Percentiles rank a stretch among this genome's conserved stretches.
Evolutionary conservation across 1,284 basidiomycete species (phyloP).

Genomic region (Ganoderma sinense): DNA sequence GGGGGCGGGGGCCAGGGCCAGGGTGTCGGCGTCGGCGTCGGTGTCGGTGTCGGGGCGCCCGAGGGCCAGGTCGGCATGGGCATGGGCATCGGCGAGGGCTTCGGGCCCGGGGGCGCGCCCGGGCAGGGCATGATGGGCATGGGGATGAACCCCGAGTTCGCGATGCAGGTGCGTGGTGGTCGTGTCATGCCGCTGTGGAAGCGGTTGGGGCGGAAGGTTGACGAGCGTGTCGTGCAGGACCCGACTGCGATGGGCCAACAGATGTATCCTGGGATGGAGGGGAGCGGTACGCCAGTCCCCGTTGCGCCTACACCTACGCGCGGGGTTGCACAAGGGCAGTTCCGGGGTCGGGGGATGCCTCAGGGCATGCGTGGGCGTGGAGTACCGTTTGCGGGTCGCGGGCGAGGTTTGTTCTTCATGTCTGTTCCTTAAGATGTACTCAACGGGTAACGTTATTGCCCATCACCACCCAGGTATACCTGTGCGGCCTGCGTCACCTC

Average conservation of each 20-base stretch:
- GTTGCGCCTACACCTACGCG: conserved; percentile 41
- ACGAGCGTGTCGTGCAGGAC: conserved; percentile 38
- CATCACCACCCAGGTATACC: conserved; percentile 43
- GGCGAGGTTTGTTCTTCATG: conserved; percentile 44
- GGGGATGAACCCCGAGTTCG: conserved; percentile 44
- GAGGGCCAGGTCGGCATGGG: conserved; percentile 56
- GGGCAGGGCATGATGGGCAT: conserved; percentile 46
- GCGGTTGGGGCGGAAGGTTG: conserved; percentile 27
- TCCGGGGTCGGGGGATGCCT: conserved; percentile 62
- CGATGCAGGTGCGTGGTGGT: conserved; percentile 58
- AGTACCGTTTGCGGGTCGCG: conserved; percentile 43
- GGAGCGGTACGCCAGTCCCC: conserved; percentile 45
- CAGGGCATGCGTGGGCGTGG: conserved; percentile 41
- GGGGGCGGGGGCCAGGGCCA: conserved; percentile 30
- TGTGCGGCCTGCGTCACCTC: conserved; percentile 77
- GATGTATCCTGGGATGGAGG: conserved; percentile 65
- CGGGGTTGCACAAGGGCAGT: conserved; percentile 58
- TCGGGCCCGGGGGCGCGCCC: conserved; percentile 34
- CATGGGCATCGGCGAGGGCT: conserved; percentile 46
- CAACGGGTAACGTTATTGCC: neutral
- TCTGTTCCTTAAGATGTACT: conserved; percentile 28
- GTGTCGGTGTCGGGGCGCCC: conserved; percentile 4
- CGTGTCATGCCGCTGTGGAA: conserved; percentile 8
- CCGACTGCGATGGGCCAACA: conserved; percentile 53
- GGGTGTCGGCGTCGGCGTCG: too few species aligned